A percentile compares a stretch with the other conserved stretches of the same genome.
phyloP scores from a whole-genome alignment of 2,329 filamentous ascomycete genomes.

The Paracoccidioides lutzii region DNA sequence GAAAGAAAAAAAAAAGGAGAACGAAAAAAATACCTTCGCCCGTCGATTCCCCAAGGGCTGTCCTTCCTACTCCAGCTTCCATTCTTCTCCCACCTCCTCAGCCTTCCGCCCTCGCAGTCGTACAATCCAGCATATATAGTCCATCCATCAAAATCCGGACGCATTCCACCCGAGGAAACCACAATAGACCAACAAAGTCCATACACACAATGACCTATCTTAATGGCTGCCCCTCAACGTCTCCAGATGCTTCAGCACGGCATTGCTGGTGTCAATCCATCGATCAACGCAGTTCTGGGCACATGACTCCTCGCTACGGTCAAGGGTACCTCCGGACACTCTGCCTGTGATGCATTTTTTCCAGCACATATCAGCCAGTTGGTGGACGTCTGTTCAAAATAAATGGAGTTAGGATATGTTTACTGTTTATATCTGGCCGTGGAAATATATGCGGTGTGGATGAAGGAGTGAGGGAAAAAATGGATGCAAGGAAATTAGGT shows the following conservation, averaged over 20 bases:
- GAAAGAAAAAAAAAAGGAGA: neutral
- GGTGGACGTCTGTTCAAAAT: conserved; percentile 44
- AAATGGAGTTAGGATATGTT: conserved; percentile 5
- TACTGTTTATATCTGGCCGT: too few relatives aligned
- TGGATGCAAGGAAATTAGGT: conserved; percentile 4
- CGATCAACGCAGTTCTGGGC: conserved; percentile 86
- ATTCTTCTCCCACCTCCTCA: neutral
- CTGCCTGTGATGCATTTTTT: conserved; percentile 75
- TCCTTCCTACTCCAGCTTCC: too few relatives aligned
- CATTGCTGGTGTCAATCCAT: conserved; percentile 77
- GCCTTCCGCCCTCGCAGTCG: neutral
- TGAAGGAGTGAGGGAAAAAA: neutral
- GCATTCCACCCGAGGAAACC: too few relatives aligned
- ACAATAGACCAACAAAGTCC: too few relatives aligned
- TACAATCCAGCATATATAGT: too few relatives aligned
- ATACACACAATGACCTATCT: too few relatives aligned
- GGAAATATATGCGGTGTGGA: neutral
- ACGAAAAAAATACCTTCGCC: neutral
- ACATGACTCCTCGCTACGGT: conserved; percentile 67
- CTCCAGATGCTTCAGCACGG: conserved; percentile 77
- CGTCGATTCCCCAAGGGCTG: neutral
- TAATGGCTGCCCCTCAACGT: conserved; percentile 35
- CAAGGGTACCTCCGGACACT: conserved; percentile 60
- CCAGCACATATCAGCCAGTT: conserved; percentile 71
- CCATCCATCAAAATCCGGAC: too few relatives aligned